These are phyloP conservation scores for Suillus plorans DNA, from an alignment of 768 basidiomycete genomes.

Conservation along the genomic window DNA sequence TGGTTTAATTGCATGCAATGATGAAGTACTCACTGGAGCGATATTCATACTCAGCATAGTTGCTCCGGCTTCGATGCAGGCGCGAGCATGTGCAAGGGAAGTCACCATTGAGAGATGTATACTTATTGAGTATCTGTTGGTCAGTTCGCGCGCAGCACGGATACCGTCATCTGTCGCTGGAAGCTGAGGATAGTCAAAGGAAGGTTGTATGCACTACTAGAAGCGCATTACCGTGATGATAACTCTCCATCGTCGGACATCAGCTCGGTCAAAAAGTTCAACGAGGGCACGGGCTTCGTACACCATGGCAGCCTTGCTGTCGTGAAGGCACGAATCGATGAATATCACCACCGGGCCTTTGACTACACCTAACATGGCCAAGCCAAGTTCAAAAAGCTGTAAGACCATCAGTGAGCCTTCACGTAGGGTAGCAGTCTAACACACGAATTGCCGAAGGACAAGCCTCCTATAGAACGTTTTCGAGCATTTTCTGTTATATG, in stretches of 20 bases:
- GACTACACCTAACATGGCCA: slow-evolving; percentile 41
- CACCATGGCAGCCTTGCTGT: slow-evolving; percentile 39
- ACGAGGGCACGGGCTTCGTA: slow-evolving; percentile 42
- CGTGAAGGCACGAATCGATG: slow-evolving; percentile 48
- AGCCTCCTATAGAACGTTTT: background rate
- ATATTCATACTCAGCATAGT: slow-evolving; percentile 50
- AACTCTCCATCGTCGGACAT: slow-evolving; percentile 39
- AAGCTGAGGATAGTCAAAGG: slow-evolving; percentile 36
- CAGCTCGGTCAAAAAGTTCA: slow-evolving; percentile 39
- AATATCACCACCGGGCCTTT: slow-evolving; percentile 50
- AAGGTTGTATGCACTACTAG: background rate
- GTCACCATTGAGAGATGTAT: slow-evolving; percentile 56
- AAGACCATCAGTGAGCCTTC: background rate
- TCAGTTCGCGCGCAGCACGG: slow-evolving; percentile 42
- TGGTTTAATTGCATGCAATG: background rate
- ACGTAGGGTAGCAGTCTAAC: background rate
- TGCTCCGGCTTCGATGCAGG: slow-evolving; percentile 53
- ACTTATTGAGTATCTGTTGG: slow-evolving; percentile 38
- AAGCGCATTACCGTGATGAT: slow-evolving; percentile 43
- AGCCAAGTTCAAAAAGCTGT: slow-evolving; percentile 53
- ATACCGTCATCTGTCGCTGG: slow-evolving; percentile 59
- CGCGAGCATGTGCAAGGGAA: slow-evolving; percentile 51
- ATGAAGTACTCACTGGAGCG: slow-evolving; percentile 41
- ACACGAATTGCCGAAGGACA: slow-evolving; percentile 30
- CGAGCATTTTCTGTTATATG: background rate